phyloP scores from a whole-genome alignment of 2,329 filamentous ascomycete genomes.

The Ophiostoma sp. region DNA sequence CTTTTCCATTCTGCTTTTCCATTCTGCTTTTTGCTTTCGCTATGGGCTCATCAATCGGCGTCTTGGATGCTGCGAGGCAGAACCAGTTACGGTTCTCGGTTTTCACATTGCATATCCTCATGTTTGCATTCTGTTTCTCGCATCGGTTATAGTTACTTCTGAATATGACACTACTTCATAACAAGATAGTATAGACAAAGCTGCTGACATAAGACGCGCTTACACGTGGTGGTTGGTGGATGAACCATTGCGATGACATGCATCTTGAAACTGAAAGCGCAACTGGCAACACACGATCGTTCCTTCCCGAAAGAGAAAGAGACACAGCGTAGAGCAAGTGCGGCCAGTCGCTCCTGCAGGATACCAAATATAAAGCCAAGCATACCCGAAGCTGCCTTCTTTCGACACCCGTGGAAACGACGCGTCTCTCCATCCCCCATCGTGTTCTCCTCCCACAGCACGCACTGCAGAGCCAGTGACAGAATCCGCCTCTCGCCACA shows the following conservation, averaged over 20 bases:
- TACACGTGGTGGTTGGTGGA: no score
- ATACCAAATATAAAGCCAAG: no score
- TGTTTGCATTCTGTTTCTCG: conserved; percentile 10
- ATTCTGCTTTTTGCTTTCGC: neutral
- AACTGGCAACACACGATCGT: no score
- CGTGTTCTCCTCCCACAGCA: neutral
- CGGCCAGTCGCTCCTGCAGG: neutral
- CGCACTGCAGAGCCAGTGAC: neutral
- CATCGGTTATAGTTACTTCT: neutral
- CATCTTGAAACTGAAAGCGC: no score
- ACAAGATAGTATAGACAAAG: no score
- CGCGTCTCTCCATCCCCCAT: no score
- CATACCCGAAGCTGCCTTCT: no score
- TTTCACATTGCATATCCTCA: conserved; percentile 10
- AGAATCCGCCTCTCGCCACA: neutral
- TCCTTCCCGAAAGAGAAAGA: neutral
- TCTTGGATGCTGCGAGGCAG: conserved; percentile 11
- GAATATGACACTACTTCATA: neutral
- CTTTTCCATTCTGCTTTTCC: neutral
- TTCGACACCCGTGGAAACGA: no score
- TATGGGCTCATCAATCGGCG: conserved; percentile 10
- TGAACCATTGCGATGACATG: no score
- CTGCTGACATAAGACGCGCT: no score
- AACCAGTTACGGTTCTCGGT: neutral
- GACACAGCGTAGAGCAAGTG: neutral